Evolutionary conservation across 495 filamentous ascomycete species (phyloP), one percentile per base, ranked within the genome.

Genomic region (Aspergillus mulundensis): DNA sequence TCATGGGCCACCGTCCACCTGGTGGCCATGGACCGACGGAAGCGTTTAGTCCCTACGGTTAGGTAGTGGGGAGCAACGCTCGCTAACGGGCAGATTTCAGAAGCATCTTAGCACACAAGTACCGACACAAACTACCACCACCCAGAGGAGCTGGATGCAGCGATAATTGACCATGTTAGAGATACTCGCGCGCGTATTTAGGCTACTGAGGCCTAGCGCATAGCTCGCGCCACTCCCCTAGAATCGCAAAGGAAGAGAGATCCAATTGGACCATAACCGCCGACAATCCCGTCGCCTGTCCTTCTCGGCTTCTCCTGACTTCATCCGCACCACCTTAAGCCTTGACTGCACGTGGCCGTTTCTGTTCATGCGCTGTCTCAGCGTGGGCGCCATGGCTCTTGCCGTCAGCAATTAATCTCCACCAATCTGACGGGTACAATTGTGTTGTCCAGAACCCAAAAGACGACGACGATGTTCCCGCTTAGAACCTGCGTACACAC

Each of bases 401-500:
- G 36, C n/a, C 43, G 7, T 38, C 16, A n/a, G 19, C 11, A 8
- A 40, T 42, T 7, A 28, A 11, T 28, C 48, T 40, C 49, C 49
- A 51, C 49, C 20, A 25, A 40, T 51, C n/a, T 51, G 49, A 51
- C n/a, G 16, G 28, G 36, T 51, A 51, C 8, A 25, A 41, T 51
- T 14, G 10, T 51, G 41, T 28, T 28, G 3, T 40, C 49, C 15
- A 15, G 15, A 41, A 23, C 36, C 30, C 10, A 16, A 51, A 41
- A 30, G 25, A 18, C 32, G 50, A 18, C 32, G 50, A 21, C 36
- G 50, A 53, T 53, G 38, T n/a, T 39, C 38, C 49, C 50, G 39
- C 50, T 42, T 15, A 6, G 30, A 28, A 4, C 7, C 48, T 50
- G 39, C 50, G 34, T 24, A 34, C 38, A 43, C 45, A 49, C 45